Evolutionary conservation across 1,139 yeast species (phyloP).

Genomic region (Kurtzmaniella quercitrusa): DNA sequence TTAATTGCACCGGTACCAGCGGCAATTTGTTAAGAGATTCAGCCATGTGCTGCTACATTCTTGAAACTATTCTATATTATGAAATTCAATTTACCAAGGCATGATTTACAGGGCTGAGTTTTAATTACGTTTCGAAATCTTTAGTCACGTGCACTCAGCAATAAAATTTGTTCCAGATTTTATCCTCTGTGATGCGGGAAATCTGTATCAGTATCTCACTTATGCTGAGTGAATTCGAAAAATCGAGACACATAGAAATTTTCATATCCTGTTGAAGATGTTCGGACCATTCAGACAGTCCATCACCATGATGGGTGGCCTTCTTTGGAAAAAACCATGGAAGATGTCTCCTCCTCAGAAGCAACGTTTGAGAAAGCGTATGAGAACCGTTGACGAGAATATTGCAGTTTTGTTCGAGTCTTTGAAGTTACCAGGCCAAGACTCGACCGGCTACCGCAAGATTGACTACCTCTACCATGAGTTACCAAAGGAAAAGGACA

Average conservation of each 20-base stretch:
- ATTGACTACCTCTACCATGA: slow-evolving; percentile 51
- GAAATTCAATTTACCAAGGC: too few species aligned
- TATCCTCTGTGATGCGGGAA: neutral
- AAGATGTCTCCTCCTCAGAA: slow-evolving; percentile 81
- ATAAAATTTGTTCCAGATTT: neutral
- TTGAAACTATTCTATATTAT: too few species aligned
- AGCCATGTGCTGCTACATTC: too few species aligned
- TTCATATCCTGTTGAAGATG: slow-evolving; percentile 36
- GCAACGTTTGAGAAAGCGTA: slow-evolving; percentile 75
- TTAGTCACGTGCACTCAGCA: too few species aligned
- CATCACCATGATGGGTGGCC: slow-evolving; percentile 66
- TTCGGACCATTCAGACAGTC: slow-evolving; percentile 80
- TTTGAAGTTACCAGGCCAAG: slow-evolving; percentile 33
- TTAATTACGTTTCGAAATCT: too few species aligned
- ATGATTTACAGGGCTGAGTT: too few species aligned
- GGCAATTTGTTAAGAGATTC: too few species aligned
- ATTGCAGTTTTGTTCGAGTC: slow-evolving; percentile 69
- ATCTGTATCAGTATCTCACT: neutral
- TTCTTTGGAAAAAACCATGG: slow-evolving; percentile 69
- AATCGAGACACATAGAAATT: neutral
- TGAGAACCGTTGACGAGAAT: slow-evolving; percentile 77
- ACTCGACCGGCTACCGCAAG: slow-evolving; percentile 46
- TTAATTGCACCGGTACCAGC: too few species aligned
- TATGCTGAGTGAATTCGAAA: neutral
- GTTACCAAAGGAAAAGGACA: slow-evolving; percentile 76